These are phyloP conservation scores for Cyclotella choctawhatcheeana DNA, from an alignment of 108 stramenopile species.

Conservation along the genomic window DNA sequence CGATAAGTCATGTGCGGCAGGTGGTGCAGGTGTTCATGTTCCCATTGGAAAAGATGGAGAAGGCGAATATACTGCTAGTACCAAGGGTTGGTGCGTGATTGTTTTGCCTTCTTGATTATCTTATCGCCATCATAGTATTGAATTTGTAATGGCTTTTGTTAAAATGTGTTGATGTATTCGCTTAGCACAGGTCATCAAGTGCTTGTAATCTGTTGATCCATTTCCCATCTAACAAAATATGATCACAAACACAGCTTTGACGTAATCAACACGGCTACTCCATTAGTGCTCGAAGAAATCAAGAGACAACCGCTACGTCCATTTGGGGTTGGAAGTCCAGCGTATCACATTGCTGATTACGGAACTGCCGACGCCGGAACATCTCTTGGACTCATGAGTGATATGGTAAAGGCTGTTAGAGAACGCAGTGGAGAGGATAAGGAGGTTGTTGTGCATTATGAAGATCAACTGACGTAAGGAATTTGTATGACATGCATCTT, in stretches of 20 bases:
- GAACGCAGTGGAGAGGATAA: slow-evolving; percentile 7
- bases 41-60: slow-evolving; percentile 59
- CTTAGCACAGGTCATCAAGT: neutral
- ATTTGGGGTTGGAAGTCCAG: slow-evolving; percentile 12
- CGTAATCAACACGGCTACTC: slow-evolving; percentile 55
- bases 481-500: neutral
- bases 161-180: neutral
- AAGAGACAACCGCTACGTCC: slow-evolving; percentile 25
- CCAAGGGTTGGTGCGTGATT: slow-evolving; percentile 52
- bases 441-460: slow-evolving; percentile 59
- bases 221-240: neutral
- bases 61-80: slow-evolving; percentile 48
- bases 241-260: slow-evolving; percentile 36
- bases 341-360: slow-evolving; percentile 55
- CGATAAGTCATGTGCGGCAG: slow-evolving; percentile 7
- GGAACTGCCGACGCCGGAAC: slow-evolving; percentile 67
- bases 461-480: slow-evolving; percentile 53
- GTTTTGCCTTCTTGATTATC: neutral
- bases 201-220: neutral
- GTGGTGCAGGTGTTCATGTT: slow-evolving; percentile 31
- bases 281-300: slow-evolving; percentile 36
- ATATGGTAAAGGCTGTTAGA: slow-evolving; percentile 39
- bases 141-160: neutral
- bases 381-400: slow-evolving; percentile 33
- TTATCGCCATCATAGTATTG: neutral